A percentile compares a stretch with the other conserved stretches of the same genome.
phyloP scores from a whole-genome alignment of 2,329 filamentous ascomycete genomes.

The Fusarium poae region DNA sequence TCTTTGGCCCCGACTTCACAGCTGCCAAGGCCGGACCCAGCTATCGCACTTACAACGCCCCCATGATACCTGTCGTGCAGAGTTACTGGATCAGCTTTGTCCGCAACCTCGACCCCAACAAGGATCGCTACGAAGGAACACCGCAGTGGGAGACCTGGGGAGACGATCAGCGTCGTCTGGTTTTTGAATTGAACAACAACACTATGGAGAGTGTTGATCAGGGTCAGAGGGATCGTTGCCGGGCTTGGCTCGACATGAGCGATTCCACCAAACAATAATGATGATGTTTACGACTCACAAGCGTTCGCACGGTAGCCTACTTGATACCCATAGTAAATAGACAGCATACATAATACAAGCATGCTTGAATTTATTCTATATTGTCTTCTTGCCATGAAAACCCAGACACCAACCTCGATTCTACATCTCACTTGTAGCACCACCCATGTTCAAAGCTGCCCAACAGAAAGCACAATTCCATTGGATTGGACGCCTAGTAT shows the following conservation, averaged over 20 bases:
- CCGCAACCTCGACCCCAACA: slow-evolving; percentile 60
- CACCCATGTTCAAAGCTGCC: slow-evolving; percentile 23
- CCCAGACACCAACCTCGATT: background rate
- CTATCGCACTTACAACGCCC: slow-evolving; percentile 60
- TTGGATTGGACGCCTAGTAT: slow-evolving; percentile 6
- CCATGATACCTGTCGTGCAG: slow-evolving; percentile 62
- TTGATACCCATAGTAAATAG: slow-evolving; percentile 39
- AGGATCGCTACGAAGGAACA: slow-evolving; percentile 49
- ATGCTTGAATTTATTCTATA: background rate
- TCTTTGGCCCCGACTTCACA: slow-evolving; percentile 61
- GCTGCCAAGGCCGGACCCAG: slow-evolving; percentile 45
- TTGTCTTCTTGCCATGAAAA: background rate
- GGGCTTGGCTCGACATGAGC: slow-evolving; percentile 58
- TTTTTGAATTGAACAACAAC: slow-evolving; percentile 56
- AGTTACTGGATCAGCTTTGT: slow-evolving; percentile 66
- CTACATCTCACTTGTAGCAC: slow-evolving; percentile 5
- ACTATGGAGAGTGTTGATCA: slow-evolving; percentile 56
- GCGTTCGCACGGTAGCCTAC: background rate
- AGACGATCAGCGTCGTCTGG: slow-evolving; percentile 49
- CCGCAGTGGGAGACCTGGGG: slow-evolving; percentile 60
- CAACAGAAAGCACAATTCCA: slow-evolving; percentile 14
- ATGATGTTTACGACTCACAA: slow-evolving; percentile 19
- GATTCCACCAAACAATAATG: slow-evolving; percentile 47
- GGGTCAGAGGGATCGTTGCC: slow-evolving; percentile 56
- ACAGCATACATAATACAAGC: slow-evolving; percentile 1